Percentiles rank a stretch among this genome's conserved stretches.
Evolutionary conservation across 495 filamentous ascomycete genomes (phyloP).

Genomic region (Copromyces sp.): DNA sequence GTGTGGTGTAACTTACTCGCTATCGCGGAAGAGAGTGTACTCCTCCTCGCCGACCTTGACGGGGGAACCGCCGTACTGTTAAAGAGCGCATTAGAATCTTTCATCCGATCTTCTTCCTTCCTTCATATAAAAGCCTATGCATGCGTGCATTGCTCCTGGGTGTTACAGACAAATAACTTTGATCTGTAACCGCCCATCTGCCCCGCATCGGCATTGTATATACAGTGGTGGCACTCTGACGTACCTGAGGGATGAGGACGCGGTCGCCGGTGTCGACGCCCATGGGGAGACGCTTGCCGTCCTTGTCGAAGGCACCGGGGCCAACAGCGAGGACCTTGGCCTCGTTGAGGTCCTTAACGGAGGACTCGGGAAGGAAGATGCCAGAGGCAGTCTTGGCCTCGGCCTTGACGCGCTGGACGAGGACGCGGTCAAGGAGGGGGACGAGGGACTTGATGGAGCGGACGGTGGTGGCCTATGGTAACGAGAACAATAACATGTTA

Average conservation of each 20-base stretch:
- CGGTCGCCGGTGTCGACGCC: conserved; percentile 77
- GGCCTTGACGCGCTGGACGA: conserved; percentile 96
- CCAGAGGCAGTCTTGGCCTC: conserved; percentile 91
- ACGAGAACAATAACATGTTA: not conserved
- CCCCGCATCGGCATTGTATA: not conserved
- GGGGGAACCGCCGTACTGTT: conserved; percentile 85
- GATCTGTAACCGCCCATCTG: not conserved
- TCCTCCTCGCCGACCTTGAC: conserved; percentile 97
- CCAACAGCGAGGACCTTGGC: conserved; percentile 92
- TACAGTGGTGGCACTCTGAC: conserved; percentile 14
- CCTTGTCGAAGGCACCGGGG: conserved; percentile 73
- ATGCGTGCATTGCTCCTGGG: not conserved
- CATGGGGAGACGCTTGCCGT: conserved; percentile 76
- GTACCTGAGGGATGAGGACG: conserved; percentile 93
- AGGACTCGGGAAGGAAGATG: conserved; percentile 94
- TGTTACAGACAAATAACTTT: conserved; percentile 1
- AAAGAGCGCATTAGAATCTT: conserved; percentile 20
- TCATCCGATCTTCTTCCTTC: not conserved
- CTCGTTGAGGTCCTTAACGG: conserved; percentile 97
- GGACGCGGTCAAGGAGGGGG: conserved; percentile 94
- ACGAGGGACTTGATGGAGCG: conserved; percentile 92
- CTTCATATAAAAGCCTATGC: not conserved
- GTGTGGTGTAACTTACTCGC: conserved; percentile 62
- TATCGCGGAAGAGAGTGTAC: conserved; percentile 89
- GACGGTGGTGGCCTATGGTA: conserved; percentile 54